Percentiles rank a stretch among this genome's conserved stretches.
Evolutionary conservation across 768 basidiomycete species (phyloP).

Genomic region (Hypholoma sublateritium): DNA sequence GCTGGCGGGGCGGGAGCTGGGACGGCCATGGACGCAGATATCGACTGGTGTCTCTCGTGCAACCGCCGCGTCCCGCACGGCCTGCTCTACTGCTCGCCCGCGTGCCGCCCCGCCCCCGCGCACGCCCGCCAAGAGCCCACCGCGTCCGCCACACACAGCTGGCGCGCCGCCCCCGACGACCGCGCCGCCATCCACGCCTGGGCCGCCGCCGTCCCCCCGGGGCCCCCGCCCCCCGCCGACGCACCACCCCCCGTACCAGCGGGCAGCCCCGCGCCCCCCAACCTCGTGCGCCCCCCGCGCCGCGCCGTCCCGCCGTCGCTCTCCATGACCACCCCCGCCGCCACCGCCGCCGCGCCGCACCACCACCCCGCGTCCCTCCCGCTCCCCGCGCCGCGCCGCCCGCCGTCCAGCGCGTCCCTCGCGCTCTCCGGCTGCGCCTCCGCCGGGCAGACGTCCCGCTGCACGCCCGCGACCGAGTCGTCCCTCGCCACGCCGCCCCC

Average conservation of each 20-base stretch:
- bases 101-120: slow-evolving; percentile 28
- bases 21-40: slow-evolving; percentile 41
- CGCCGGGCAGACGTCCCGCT: slow-evolving; percentile 32
- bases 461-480: slow-evolving; percentile 43
- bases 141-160: slow-evolving; percentile 8
- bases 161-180: slow-evolving; percentile 29
- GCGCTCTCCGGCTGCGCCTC: slow-evolving; percentile 28
- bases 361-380: slow-evolving; percentile 27
- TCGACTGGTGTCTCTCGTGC: slow-evolving; percentile 74
- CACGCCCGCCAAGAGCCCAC: slow-evolving; percentile 11
- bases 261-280: slow-evolving; percentile 31
- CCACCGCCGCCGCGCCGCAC: slow-evolving; percentile 18
- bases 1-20: background rate
- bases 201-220: slow-evolving; percentile 40
- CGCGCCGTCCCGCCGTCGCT: slow-evolving; percentile 47
- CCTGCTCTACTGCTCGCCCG: slow-evolving; percentile 52
- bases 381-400: slow-evolving; percentile 31
- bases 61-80: slow-evolving; percentile 53
- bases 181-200: slow-evolving; percentile 45
- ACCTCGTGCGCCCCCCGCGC: slow-evolving; percentile 40
- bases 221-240: slow-evolving; percentile 22
- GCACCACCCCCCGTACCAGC: slow-evolving; percentile 19
- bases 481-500: slow-evolving; percentile 48
- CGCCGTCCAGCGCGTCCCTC: slow-evolving; percentile 30
- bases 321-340: slow-evolving; percentile 44